Evolutionary conservation across 495 filamentous ascomycete genomes (phyloP), one percentile per base, ranked within the genome.

Genomic region (Sordaria brevicollis): DNA sequence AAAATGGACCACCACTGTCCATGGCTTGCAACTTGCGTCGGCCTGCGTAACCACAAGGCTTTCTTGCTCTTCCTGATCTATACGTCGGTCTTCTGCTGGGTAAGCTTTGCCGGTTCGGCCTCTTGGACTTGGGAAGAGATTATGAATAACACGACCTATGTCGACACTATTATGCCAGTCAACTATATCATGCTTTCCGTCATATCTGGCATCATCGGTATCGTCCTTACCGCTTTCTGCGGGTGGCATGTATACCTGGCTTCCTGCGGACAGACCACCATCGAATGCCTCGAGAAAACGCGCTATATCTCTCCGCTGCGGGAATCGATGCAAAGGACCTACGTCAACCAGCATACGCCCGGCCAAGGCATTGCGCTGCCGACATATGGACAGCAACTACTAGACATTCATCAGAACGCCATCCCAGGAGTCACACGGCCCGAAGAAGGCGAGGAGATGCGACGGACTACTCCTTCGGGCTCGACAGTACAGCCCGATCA

Each of bases 1-100:
- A 98, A 98, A 81, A 99, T 99, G 95, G 95, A 99, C 79, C 95
- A 99, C 79, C 95, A 99, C 81, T 99, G 95, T 75, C 95, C 95
- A 6, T 99, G 95, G 95, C 85, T 98, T 65, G 95, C 96, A 21
- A 97, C 92, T 3, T 99, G 95, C 76, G 91, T 99, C 65, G 96
- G 96, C 31, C 81, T 99, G 69, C 86, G 88, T 74, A 99, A 98
- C 80, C 96, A 97, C 84, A 98, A 98, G 79, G 85, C 93, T 5
- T 99, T 99, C 78, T 77, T 99, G 38, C 85, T 98, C 9, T 99
- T 99, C 80, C 85, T 99, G 33, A 90, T 96, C 68, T 98, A 99
- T 77, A 93, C 92, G 10, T 91, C 88, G 17, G 66, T 97, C 15
- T 97, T 96, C 83, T 93, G 92, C 83, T 88, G 92, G 81, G 83